These are phyloP conservation scores for Dovyalis caffra DNA, from an alignment of 345 rosid genomes.

Conservation along the genomic window DNA sequence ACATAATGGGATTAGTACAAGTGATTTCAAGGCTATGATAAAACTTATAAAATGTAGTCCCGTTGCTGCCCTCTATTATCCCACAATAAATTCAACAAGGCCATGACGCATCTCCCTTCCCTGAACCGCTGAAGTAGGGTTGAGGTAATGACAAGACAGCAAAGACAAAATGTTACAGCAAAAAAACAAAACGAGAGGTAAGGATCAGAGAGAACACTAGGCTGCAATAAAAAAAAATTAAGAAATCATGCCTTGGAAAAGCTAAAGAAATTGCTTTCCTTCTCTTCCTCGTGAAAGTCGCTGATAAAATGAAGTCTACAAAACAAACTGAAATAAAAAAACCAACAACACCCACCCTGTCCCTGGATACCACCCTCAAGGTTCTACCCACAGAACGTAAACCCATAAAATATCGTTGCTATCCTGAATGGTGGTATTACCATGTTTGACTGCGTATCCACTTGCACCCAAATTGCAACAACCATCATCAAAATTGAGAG, in stretches of 20 bases:
- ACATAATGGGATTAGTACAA: not conserved
- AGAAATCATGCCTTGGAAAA: too few species aligned
- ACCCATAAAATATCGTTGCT: conserved; percentile 30
- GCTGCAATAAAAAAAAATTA: not conserved
- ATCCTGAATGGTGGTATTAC: conserved; percentile 5
- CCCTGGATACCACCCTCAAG: not conserved
- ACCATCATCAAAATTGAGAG: conserved; percentile 71
- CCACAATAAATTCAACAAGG: not conserved
- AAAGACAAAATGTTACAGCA: not conserved
- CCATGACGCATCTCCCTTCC: not conserved
- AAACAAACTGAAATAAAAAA: conserved; percentile 5
- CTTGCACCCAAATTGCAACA: conserved; percentile 9
- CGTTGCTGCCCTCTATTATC: not conserved
- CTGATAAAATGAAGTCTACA: not conserved
- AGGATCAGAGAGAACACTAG: not conserved
- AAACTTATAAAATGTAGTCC: not conserved
- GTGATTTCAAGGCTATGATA: not conserved
- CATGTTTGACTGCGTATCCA: conserved; percentile 15
- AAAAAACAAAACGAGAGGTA: not conserved
- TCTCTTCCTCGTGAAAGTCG: not conserved
- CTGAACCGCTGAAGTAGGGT: not conserved
- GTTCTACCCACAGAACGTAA: conserved; percentile 44
- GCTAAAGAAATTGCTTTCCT: not conserved
- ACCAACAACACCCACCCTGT: not conserved
- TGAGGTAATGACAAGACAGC: not conserved